These are phyloP conservation scores for Sphaerosporella brunnea DNA, from an alignment of 495 filamentous ascomycete genomes.

Conservation along the genomic window DNA sequence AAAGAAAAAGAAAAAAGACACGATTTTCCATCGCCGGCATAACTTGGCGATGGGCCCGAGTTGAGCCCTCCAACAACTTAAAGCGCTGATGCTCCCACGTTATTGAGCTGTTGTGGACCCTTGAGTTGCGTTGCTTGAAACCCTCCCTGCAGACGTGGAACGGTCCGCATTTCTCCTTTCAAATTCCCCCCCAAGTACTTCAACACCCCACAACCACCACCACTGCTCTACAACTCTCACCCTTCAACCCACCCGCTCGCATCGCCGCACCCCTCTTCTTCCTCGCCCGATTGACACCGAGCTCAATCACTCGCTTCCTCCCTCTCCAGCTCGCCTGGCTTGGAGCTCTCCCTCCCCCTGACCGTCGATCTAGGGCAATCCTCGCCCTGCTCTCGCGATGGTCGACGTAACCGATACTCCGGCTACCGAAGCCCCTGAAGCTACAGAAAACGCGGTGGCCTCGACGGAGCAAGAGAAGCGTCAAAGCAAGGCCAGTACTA, in stretches of 20 bases:
- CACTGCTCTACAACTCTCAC: not conserved
- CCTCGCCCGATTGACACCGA: too few species aligned
- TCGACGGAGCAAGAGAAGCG: conserved; percentile 2
- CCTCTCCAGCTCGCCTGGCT: not conserved
- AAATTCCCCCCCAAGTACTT: not conserved
- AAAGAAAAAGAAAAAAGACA: too few species aligned
- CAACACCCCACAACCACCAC: conserved; percentile 2
- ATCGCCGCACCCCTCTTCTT: too few species aligned
- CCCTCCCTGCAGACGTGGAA: not conserved
- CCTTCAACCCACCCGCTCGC: too few species aligned
- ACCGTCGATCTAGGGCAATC: too few species aligned
- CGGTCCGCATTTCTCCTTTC: not conserved
- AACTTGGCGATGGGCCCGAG: too few species aligned
- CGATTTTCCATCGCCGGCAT: too few species aligned
- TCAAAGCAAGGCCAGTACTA: not conserved
- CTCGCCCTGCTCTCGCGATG: too few species aligned
- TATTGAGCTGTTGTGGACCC: too few species aligned
- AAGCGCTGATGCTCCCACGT: too few species aligned
- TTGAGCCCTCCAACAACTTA: too few species aligned
- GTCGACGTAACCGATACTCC: conserved; percentile 1
- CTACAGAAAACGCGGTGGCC: not conserved
- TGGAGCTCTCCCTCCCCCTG: not conserved
- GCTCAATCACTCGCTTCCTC: too few species aligned
- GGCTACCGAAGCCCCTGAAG: not conserved
- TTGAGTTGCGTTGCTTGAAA: not conserved